Base-by-base conservation (phyloP, 129 eudicot species). In the Saussurea involucrata region DNA sequence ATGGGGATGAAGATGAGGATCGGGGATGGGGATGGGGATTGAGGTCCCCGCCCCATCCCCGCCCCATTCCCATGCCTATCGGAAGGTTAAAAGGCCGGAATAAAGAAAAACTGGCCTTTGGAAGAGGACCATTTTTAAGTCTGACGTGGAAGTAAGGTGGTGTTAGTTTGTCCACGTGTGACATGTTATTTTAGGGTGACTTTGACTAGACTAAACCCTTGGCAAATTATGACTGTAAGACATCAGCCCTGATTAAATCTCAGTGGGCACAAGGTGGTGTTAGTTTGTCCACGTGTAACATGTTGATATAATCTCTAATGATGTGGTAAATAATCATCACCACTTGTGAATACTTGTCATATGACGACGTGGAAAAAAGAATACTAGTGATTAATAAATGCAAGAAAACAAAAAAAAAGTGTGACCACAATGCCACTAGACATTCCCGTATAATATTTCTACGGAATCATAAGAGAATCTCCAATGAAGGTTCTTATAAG, bases 71-170 rank as follows among this genome's bases (percentile, higher is more conserved):
- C n/a, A n/a, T n/a, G n/a, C n/a, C n/a, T n/a, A 77, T 83, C 83
- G 42, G 40, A 71, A 78, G 68, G 46, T 65, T 77, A 73, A 66
- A 83, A 82, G 72, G 86, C 60, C 86, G 69, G 74, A 77, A 77
- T 53, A 61, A 76, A 66, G 53, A 22, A 78, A 53, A 83, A 28
- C n/a, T 57, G 83, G 46, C 80, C 71, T 72, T 83, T 78, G 86
- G 53, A 67, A 36, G 33, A 73, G 46, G 74, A 66, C 11, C 49
- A 67, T 24, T 46, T 46, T 44, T 46, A 74, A 1, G 75, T 80
- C 80, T 60, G 84, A 80, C 67, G 60, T 74, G 84, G 78, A 18
- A 68, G 12, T 34, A 66, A 74, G 68, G 65, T 36, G 69, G 60
- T 10, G 17, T 12, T 11, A 24, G 11, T 24, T 20, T 53, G 57